phyloP scores from a whole-genome alignment of 2,329 filamentous ascomycete species.

The Apiospora rasikravindrae region DNA sequence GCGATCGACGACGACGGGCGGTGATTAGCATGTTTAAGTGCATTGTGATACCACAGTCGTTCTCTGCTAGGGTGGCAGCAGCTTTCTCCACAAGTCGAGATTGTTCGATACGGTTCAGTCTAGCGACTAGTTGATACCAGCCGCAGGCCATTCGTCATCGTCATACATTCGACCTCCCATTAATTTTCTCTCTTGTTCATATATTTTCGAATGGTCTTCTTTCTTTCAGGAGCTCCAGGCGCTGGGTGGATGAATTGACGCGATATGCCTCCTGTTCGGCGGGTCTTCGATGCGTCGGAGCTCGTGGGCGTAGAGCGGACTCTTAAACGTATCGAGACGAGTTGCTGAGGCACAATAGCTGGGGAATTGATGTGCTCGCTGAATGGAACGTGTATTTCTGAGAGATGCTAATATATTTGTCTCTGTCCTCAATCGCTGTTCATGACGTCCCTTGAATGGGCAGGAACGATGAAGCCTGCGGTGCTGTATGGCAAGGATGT shows the following conservation, averaged over 20 bases:
- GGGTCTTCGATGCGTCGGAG: background rate
- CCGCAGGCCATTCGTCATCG: background rate
- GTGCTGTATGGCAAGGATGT: background rate
- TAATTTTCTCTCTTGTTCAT: conserved; percentile 12
- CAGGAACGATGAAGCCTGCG: background rate
- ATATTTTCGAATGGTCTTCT: background rate
- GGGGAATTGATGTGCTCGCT: background rate
- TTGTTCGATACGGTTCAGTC: background rate
- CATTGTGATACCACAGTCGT: conserved; percentile 15
- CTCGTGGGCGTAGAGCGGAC: background rate
- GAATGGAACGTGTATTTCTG: conserved; percentile 6
- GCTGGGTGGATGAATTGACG: conserved; percentile 16
- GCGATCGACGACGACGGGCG: background rate
- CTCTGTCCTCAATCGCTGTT: background rate
- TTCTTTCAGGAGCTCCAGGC: conserved; percentile 11
- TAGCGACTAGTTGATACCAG: background rate
- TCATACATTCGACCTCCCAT: background rate
- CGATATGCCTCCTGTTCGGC: background rate
- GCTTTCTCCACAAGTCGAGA: conserved; percentile 5
- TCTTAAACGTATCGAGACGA: background rate
- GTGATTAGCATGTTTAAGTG: conserved; percentile 14
- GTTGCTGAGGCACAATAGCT: conserved; percentile 7
- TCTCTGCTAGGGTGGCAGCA: conserved; percentile 14
- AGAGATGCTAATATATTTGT: conserved; percentile 15
- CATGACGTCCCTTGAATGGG: background rate